phyloP scores from a whole-genome alignment of 352 stramenopile species.

The Globisporangium nunn region DNA sequence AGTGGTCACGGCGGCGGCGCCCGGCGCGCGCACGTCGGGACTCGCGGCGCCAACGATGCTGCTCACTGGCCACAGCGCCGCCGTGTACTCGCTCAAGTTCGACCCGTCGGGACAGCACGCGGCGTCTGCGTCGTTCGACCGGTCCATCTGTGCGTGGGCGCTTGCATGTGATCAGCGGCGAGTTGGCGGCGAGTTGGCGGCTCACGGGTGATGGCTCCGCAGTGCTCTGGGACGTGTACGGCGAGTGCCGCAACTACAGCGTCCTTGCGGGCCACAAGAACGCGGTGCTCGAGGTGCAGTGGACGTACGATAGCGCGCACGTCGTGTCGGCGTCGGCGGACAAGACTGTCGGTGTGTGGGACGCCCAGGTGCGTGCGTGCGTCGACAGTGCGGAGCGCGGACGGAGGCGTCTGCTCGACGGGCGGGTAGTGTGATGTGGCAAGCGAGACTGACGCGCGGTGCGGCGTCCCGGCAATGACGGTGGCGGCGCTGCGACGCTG shows the following conservation, averaged over 20 bases:
- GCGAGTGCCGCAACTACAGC: conserved; percentile 91
- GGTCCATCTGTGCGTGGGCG: conserved; percentile 40
- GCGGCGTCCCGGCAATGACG: background rate
- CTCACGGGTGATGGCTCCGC: background rate
- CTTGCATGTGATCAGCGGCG: background rate
- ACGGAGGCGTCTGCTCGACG: no score
- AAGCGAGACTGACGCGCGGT: background rate
- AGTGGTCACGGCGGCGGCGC: conserved; percentile 44
- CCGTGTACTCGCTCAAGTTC: conserved; percentile 79
- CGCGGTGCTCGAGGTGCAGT: conserved; percentile 90
- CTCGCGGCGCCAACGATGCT: conserved; percentile 73
- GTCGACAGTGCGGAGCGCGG: no score
- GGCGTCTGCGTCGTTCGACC: conserved; percentile 68
- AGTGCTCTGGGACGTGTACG: conserved; percentile 89
- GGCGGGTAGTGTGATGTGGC: no score
- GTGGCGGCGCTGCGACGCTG: conserved; percentile 5
- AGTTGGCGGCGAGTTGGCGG: no score
- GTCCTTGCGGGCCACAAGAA: conserved; percentile 95
- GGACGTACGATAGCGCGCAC: conserved; percentile 83
- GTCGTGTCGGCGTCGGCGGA: conserved; percentile 90
- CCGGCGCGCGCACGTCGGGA: conserved; percentile 56
- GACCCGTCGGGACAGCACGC: conserved; percentile 62
- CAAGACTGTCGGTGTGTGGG: conserved; percentile 88
- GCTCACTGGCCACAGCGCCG: conserved; percentile 64
- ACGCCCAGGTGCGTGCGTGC: conserved; percentile 34